phyloP scores from a whole-genome alignment of 768 basidiomycete species.

The Megacollybia marginata region DNA sequence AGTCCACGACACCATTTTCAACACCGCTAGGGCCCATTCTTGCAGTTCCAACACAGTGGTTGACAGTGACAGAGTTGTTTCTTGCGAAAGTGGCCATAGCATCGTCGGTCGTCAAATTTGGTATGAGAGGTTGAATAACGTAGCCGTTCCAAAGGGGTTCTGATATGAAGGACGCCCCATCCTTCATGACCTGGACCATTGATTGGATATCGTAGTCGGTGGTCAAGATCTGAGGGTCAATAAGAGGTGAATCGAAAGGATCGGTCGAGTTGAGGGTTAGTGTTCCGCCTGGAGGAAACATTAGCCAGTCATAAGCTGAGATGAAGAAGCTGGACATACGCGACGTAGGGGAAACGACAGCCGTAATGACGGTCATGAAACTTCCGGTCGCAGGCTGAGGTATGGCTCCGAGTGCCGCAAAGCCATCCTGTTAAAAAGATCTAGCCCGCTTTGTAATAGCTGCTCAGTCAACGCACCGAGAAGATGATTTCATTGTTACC shows the following conservation, averaged over 20 bases:
- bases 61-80: background rate
- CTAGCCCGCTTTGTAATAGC: background rate
- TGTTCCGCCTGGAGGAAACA: slow-evolving; percentile 7
- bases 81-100: background rate
- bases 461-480: slow-evolving; percentile 14
- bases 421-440: background rate
- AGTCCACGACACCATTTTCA: slow-evolving; percentile 9
- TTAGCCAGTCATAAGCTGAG: background rate
- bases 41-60: slow-evolving; percentile 7
- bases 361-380: background rate
- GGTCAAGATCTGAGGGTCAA: slow-evolving; percentile 34
- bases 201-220: slow-evolving; percentile 6
- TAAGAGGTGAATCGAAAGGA: slow-evolving; percentile 31
- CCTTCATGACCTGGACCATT: slow-evolving; percentile 12
- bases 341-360: background rate
- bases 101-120: background rate
- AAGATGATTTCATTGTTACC: slow-evolving; percentile 25
- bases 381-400: background rate
- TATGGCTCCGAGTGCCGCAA: background rate
- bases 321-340: background rate
- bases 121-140: slow-evolving; percentile 1
- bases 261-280: slow-evolving; percentile 24
- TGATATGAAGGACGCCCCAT: background rate
- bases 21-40: slow-evolving; percentile 9
- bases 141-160: slow-evolving; percentile 3